Base-by-base conservation (phyloP, 163 green algal genomes). In the Scenedesmus sp. region DNA sequence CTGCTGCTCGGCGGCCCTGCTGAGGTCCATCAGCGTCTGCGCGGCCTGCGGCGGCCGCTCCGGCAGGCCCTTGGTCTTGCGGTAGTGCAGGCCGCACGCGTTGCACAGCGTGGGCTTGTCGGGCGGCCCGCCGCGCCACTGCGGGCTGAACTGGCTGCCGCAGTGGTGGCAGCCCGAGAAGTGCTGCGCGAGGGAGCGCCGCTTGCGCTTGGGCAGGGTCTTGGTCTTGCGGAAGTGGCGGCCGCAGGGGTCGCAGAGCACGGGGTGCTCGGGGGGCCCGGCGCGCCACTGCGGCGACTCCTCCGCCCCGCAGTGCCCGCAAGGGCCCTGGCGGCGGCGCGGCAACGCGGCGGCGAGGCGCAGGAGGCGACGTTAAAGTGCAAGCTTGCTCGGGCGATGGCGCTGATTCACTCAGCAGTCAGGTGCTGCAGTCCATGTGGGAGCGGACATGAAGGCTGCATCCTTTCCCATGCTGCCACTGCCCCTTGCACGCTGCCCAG, bases 161-260 rank as follows among this genome's bases (percentile, higher is more conserved):
- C 88, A 92, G 68, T 92, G 88, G 72, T 92, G 88, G 49, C 88
- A 92, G 40, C 87, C 87, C 0, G 49, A 44, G 42, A 92, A 92
- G 88, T 88, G 80, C 65, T 89, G 80, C 26, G 82, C 70, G 5
- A 92, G 81, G 6, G 81, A 89, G 81, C 88, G 79, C 22, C 88
- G 81, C 70, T 92, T 92, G 88, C 88, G 88, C 53, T 92, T 92
- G 61, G 88, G 88, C 68, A 92, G 81, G 10, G 88, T 92, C 44
- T 92, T 92, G 61, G 88, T 92, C 49, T 92, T 92, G 79, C 88
- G 88, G 80, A 85, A 92, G 88, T 92, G 88, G 7, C 59, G 81
- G 33, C 88, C 88, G 70, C 88, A 92, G 80, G 81, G 88, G 88
- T 92, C 88, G 43, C 88, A 92, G 46, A 92, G 80, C 81, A 87